Base-by-base conservation (phyloP, 257 asterid genomes). In the Echites panduratus region DNA sequence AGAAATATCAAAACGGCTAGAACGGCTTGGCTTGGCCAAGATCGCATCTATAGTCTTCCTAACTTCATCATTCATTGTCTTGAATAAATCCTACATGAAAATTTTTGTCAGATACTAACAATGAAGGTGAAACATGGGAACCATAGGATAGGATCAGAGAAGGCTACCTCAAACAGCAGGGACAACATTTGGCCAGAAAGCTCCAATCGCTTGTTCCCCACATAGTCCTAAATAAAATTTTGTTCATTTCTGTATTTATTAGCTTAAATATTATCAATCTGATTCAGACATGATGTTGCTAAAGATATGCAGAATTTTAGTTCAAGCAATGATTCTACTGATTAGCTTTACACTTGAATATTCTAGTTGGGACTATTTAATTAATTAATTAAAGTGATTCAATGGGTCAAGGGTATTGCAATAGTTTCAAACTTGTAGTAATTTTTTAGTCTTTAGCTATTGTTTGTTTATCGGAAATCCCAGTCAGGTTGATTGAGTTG, bases 121-220 rank as follows among this genome's bases (percentile, higher is more conserved):
- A 71, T 56, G 66, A 73, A 22, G 27, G 29, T 6, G 29, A 17
- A 56, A 32, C 9, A 13, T 11, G 7, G 41, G 43, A 26, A 68
- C 48, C 35, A 26, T 40, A 14, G 56, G 67, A 75, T 43, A 58
- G n/a, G 32, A 48, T 14, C 49, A 69, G 61, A 38, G 44, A 14
- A 69, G 81, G 70, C 20, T 86, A 92, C 98, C 97, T 94, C 99
- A 84, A 94, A 94, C 76, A 94, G 96, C 77, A 94, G 72, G 70
- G 98, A 85, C 70, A 94, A 73, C 70, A 91, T 68, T 79, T 94
- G 98, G 72, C 98, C 99, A 58, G 99, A 91, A 26, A 94, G 89
- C 83, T 94, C 99, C 82, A 94, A 73, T 73, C 99, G 88, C 83
- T 94, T 94, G 87, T 91, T 94, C 77, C 99, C 99, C 72, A 92